Conservation (phyloP, 345 rosid genomes). For the Eucalyptus caleyi region DNA sequence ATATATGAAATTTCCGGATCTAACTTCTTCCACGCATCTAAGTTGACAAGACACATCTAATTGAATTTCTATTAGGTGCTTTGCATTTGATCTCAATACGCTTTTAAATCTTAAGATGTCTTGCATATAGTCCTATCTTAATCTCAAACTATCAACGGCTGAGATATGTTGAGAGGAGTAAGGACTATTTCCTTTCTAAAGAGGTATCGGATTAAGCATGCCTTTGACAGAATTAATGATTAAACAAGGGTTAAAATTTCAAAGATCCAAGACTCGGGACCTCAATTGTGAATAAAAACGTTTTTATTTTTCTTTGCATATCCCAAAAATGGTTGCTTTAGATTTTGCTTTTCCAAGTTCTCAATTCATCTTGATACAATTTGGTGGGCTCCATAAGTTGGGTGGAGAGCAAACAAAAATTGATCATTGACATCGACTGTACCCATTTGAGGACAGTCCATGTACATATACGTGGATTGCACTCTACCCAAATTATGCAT, state of each 20-base stretch:
- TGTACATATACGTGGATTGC: background rate
- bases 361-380: background rate
- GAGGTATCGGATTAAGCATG: background rate
- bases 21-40: background rate
- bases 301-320: background rate
- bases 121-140: background rate
- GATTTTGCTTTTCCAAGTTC: background rate
- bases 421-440: background rate
- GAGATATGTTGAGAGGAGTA: background rate
- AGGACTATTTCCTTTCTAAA: background rate
- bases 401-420: background rate
- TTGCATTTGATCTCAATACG: rapidly evolving
- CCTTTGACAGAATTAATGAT: background rate
- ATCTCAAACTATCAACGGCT: background rate
- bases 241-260: background rate
- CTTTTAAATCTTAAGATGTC: background rate
- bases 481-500: background rate
- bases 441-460: background rate
- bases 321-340: background rate
- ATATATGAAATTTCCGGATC: background rate
- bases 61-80: background rate
- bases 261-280: background rate
- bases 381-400: background rate
- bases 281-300: background rate
- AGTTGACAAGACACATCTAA: background rate